Base-by-base conservation (phyloP, 345 rosid genomes). In the Trapa bicornis region DNA sequence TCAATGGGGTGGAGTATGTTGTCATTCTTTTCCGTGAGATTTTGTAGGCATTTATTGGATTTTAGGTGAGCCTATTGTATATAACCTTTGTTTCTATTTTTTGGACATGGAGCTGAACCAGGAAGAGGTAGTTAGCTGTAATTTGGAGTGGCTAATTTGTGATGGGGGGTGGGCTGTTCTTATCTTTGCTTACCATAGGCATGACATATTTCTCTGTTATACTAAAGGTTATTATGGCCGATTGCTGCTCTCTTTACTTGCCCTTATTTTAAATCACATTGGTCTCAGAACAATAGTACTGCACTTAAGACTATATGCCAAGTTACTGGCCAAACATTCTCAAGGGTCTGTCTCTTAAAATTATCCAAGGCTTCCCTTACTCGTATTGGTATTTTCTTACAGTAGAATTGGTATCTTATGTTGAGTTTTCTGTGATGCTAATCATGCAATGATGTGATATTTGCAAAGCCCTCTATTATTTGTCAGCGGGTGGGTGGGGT, bases 31-130 rank as follows among this genome's bases (percentile, higher is more conserved):
- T 36, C 22, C 37, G 32, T 35, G 67, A 65, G 68, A 66, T 65
- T 73, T 61, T 65, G 73, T 78, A 71, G 70, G 61, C 33, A 52
- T 47, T 71, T 72, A 73, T 70, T 69, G 72, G 67, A 66, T 72
- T 75, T 70, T 65, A 77, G 74, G 65, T 79, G 75, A 47, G 63
- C 63, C 71, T 75, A 56, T 84, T 84, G 78, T 36, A 81, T 75
- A 81, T 65, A 64, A 74, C 64, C 57, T 74, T 52, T 22, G 22
- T 12, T 73, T 68, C 66, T 63, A 71, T 65, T 65, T 22, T n/a
- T 45, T 22, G 1, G 47, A 57, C 63, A 65, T 17, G 74, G 66
- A 45, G 68, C 37, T 57, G 56, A 22, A 43, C 12, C 11, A 32
- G 37, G 63, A 68, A 70, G 63, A 42, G 60, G 71, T 65, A 45